These are phyloP conservation scores for Acrodontium crateriforme DNA, from an alignment of 2,329 filamentous ascomycete genomes.

Conservation along the genomic window DNA sequence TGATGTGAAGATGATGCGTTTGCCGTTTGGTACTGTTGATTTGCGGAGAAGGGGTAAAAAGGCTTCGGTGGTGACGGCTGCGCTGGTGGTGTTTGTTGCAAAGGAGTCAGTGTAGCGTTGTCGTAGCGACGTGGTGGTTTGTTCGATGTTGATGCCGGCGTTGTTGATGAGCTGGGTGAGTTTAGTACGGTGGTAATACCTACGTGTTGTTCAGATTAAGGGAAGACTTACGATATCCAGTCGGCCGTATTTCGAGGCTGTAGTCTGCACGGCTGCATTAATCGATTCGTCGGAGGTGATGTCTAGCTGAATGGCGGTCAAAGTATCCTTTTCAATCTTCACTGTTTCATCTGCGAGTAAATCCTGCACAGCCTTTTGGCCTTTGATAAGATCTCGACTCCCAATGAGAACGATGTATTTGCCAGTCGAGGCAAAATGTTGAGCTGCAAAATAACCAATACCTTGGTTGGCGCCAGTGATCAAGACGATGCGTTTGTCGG, in stretches of 20 bases:
- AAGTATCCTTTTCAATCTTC: constrained; percentile 15
- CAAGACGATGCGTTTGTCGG: constrained; percentile 8
- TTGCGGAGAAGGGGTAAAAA: constrained; percentile 18
- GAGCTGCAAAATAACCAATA: constrained; percentile 25
- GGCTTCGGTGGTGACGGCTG: constrained; percentile 11
- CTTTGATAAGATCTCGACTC: constrained; percentile 24
- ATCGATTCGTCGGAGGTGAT: constrained; percentile 31
- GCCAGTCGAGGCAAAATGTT: constrained; percentile 21
- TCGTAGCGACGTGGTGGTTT: constrained; percentile 4
- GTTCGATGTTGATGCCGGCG: constrained; percentile 16
- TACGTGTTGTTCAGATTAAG: not conserved
- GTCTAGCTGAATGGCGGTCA: constrained; percentile 30
- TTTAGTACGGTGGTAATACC: not conserved
- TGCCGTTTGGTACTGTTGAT: constrained; percentile 7
- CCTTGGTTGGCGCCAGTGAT: constrained; percentile 26
- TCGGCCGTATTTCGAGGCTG: constrained; percentile 15
- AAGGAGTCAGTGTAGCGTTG: constrained; percentile 11
- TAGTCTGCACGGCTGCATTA: constrained; percentile 20
- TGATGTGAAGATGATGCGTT: constrained; percentile 17
- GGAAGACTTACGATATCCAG: constrained; percentile 20
- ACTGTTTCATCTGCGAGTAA: constrained; percentile 10
- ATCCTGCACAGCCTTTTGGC: constrained; percentile 21
- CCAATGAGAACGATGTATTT: constrained; percentile 29
- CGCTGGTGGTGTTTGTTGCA: constrained; percentile 18
- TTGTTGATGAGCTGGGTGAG: constrained; percentile 19